A percentile compares a stretch with the other conserved stretches of the same genome.
phyloP scores from a whole-genome alignment of 1,284 basidiomycete species.

The Porodaedalea pini region DNA sequence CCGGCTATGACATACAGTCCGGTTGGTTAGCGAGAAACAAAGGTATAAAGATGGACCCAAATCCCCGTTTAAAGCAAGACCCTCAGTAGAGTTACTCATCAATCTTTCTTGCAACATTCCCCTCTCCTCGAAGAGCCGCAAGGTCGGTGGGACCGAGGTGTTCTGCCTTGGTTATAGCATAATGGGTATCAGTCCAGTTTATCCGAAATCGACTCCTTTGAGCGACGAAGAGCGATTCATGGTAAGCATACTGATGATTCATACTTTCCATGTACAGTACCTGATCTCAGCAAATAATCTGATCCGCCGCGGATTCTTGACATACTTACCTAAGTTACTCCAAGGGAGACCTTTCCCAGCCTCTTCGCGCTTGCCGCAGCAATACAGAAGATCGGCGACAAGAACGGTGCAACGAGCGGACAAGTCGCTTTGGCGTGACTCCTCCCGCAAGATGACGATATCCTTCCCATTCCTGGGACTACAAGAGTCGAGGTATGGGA shows the following conservation, averaged over 20 bases:
- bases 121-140: slow-evolving; percentile 22
- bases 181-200: slow-evolving; percentile 21
- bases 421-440: slow-evolving; percentile 64
- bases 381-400: slow-evolving; percentile 42
- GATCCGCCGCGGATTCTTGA: too few relatives aligned
- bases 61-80: too few relatives aligned
- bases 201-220: slow-evolving; percentile 10
- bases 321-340: slow-evolving; percentile 32
- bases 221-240: slow-evolving; percentile 28
- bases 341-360: slow-evolving; percentile 52
- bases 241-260: not conserved
- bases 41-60: too few relatives aligned
- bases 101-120: too few relatives aligned
- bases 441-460: slow-evolving; percentile 47
- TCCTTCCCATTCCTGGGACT: slow-evolving; percentile 54
- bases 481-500: slow-evolving; percentile 37
- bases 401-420: slow-evolving; percentile 46
- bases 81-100: too few relatives aligned
- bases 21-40: too few relatives aligned
- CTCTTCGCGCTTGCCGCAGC: slow-evolving; percentile 50
- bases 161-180: slow-evolving; percentile 19
- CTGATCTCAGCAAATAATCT: too few relatives aligned
- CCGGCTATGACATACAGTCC: too few relatives aligned
- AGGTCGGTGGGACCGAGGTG: slow-evolving; percentile 19
- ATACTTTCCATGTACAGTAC: too few relatives aligned